These are phyloP conservation scores for Colletotrichum magnum DNA, from an alignment of 2,329 filamentous ascomycete species.

Conservation along the genomic window DNA sequence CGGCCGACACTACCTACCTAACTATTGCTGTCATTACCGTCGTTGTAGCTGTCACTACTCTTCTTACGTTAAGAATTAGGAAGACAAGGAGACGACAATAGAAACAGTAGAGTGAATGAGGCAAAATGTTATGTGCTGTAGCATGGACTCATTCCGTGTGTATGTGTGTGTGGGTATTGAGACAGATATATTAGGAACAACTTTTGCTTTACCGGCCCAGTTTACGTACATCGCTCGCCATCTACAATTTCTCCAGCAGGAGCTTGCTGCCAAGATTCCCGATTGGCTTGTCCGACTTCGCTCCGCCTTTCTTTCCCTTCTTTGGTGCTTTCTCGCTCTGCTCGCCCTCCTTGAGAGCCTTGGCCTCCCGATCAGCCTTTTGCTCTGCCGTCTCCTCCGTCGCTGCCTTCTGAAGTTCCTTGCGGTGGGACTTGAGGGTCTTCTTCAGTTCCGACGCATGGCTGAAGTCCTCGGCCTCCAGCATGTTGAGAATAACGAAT, in stretches of 20 bases:
- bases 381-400: constrained; percentile 69
- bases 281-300: constrained; percentile 58
- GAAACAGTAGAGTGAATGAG: no score
- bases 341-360: constrained; percentile 58
- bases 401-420: constrained; percentile 77
- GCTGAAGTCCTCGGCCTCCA: constrained; percentile 81
- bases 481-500: constrained; percentile 86
- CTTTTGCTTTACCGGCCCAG: no score
- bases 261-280: constrained; percentile 76
- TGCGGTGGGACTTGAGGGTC: constrained; percentile 80
- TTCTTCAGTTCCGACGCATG: constrained; percentile 77
- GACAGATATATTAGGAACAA: no score
- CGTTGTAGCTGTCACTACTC: no score
- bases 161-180: no score
- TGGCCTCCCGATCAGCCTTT: constrained; percentile 65
- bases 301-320: constrained; percentile 56
- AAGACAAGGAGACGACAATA: no score
- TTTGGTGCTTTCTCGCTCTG: constrained; percentile 57
- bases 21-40: neutral
- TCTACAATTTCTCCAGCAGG: constrained; percentile 69
- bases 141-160: no score
- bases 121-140: no score
- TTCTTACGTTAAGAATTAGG: no score
- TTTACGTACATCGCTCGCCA: no score
- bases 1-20: constrained; percentile 24